A percentile compares a stretch with the other conserved stretches of the same genome.
These are phyloP conservation scores for Cystobasidiaceae sp. DNA, from an alignment of 1,284 basidiomycete species.

Conservation along the genomic window DNA sequence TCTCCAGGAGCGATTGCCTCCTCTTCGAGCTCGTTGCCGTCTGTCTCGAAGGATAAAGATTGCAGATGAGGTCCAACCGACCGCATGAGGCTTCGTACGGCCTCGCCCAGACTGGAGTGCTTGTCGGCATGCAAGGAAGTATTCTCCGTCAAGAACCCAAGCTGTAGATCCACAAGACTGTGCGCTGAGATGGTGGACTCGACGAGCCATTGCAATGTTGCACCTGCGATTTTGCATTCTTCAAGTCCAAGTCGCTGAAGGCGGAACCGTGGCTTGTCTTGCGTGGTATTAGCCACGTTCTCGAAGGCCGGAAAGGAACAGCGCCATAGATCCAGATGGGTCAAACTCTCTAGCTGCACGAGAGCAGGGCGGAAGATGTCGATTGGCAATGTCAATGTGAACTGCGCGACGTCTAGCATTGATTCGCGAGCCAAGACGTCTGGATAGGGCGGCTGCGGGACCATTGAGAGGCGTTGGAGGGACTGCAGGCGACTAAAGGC, in stretches of 20 bases:
- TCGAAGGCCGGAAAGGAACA: slow-evolving; percentile 7
- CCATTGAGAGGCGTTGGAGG: slow-evolving; percentile 17
- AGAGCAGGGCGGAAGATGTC: slow-evolving; percentile 21
- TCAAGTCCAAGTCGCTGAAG: slow-evolving; percentile 9
- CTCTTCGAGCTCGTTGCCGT: not conserved
- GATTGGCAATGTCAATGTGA: slow-evolving; percentile 14
- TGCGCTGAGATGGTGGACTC: not conserved
- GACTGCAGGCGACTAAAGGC: not conserved
- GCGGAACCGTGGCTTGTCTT: not conserved
- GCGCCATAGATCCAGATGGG: slow-evolving; percentile 21
- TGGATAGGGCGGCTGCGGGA: slow-evolving; percentile 8
- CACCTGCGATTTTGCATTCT: slow-evolving; percentile 3
- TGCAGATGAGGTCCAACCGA: slow-evolving; percentile 5
- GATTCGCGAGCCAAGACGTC: slow-evolving; percentile 10
- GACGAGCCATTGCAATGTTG: slow-evolving; percentile 9
- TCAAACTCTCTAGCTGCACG: not conserved
- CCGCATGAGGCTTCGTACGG: not conserved
- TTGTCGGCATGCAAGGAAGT: too few relatives aligned
- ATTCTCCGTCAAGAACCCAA: slow-evolving; percentile 9
- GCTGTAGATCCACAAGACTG: not conserved
- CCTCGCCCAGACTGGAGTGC: not conserved
- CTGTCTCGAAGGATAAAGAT: not conserved
- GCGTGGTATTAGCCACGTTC: too few relatives aligned
- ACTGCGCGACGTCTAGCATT: slow-evolving; percentile 3
- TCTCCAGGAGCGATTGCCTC: not conserved